Percentiles rank a stretch among this genome's conserved stretches.
phyloP scores from a whole-genome alignment of 1,284 basidiomycete species.

The Naganishia sp. region DNA sequence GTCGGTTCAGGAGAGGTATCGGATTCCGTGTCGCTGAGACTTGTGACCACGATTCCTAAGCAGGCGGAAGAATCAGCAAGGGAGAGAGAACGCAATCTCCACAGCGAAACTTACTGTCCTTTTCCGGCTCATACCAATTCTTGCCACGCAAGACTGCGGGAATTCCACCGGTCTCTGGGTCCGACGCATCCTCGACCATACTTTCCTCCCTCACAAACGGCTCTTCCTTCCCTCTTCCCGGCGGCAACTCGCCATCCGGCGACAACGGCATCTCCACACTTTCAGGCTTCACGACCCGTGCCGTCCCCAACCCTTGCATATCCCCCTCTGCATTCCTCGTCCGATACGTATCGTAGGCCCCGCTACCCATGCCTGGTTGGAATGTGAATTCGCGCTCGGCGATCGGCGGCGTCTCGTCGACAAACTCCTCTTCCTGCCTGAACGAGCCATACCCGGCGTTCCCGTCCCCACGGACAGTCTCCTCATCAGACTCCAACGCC shows the following conservation, averaged over 20 bases:
- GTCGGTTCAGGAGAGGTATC: conserved; percentile 11
- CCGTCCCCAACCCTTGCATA: not conserved
- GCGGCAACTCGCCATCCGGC: conserved; percentile 6
- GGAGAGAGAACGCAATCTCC: not conserved
- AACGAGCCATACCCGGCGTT: not conserved
- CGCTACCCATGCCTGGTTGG: not conserved
- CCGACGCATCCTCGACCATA: conserved; percentile 18
- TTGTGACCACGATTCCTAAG: conserved; percentile 31
- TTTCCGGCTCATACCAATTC: conserved; percentile 33
- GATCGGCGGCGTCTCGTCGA: not conserved
- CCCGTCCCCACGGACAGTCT: not conserved
- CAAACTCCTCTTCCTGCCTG: conserved; percentile 15
- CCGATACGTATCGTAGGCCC: conserved; percentile 19
- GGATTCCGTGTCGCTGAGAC: conserved; percentile 33
- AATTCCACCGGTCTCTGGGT: conserved; percentile 13
- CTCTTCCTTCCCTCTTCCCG: not conserved
- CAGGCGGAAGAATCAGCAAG: not conserved
- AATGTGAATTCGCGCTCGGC: conserved; percentile 2
- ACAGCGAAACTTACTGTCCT: conserved; percentile 27
- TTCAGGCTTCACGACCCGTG: conserved; percentile 11
- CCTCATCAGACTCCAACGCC: conserved; percentile 14
- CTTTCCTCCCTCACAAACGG: not conserved
- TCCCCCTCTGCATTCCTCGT: conserved; percentile 8
- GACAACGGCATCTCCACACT: conserved; percentile 20
- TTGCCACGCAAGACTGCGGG: not conserved